phyloP scores from a whole-genome alignment of 1,284 basidiomycete genomes.

The Coniferiporia weirii region DNA sequence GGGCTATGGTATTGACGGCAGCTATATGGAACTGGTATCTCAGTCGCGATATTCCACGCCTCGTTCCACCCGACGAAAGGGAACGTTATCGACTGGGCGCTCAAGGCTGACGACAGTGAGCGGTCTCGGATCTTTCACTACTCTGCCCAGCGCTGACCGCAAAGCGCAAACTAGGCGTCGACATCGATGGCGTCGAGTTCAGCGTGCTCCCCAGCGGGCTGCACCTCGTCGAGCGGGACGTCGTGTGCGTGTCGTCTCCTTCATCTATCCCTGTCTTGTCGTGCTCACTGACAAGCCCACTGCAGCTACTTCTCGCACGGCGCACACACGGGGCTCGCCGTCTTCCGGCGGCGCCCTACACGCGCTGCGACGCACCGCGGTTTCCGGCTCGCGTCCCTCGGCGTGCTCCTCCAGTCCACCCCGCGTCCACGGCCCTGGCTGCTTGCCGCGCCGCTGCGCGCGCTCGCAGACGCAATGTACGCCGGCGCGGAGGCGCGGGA shows the following conservation, averaged over 20 bases:
- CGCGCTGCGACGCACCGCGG: slow-evolving; percentile 68
- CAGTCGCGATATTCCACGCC: slow-evolving; percentile 77
- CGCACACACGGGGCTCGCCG: slow-evolving; percentile 61
- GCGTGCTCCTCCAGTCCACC: slow-evolving; percentile 64
- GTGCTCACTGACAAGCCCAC: slow-evolving; percentile 11
- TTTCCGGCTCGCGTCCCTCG: slow-evolving; percentile 70
- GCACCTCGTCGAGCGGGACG: slow-evolving; percentile 72
- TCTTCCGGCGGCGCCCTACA: slow-evolving; percentile 63
- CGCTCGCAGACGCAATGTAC: slow-evolving; percentile 53
- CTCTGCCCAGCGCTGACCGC: not conserved
- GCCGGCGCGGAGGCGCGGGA: slow-evolving; percentile 43
- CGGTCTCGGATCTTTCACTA: slow-evolving; percentile 8
- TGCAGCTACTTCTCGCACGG: slow-evolving; percentile 68
- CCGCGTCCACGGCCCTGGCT: slow-evolving; percentile 63
- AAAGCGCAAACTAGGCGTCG: slow-evolving; percentile 43
- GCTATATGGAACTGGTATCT: not conserved
- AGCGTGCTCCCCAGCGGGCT: slow-evolving; percentile 73
- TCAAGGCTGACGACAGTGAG: slow-evolving; percentile 61
- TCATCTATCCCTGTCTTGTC: not conserved
- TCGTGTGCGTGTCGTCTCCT: slow-evolving; percentile 49
- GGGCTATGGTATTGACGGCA: not conserved
- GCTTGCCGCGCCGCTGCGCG: slow-evolving; percentile 58
- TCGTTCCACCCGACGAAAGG: slow-evolving; percentile 79
- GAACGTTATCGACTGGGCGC: slow-evolving; percentile 69
- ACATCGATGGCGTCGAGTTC: slow-evolving; percentile 68